These are phyloP conservation scores for Wallacemonas sp. DNA, from an alignment of 208 protist genomes.

Conservation along the genomic window DNA sequence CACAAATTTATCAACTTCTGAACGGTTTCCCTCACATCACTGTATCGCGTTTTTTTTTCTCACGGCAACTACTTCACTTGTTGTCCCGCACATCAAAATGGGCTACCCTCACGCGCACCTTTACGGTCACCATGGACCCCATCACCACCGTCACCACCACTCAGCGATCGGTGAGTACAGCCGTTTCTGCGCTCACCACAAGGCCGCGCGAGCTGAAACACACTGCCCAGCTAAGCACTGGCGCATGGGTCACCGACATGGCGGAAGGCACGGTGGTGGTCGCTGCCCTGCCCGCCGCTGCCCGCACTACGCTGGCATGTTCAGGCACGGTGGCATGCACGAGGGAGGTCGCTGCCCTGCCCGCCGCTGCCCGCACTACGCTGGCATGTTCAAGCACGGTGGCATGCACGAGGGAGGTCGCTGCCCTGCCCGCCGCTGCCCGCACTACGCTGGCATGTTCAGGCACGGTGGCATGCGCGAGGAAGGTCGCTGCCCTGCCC, in stretches of 20 bases:
- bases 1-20: too few relatives aligned
- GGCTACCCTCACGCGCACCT: too few relatives aligned
- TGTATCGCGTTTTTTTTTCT: constrained; percentile 2
- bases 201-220: neutral
- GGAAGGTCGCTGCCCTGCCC: neutral
- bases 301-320: neutral
- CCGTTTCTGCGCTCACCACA: constrained; percentile 1
- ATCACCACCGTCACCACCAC: neutral
- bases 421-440: neutral
- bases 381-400: too few relatives aligned
- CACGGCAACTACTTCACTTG: too few relatives aligned
- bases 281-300: neutral
- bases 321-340: neutral
- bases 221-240: neutral
- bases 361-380: neutral
- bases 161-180: constrained; percentile 3
- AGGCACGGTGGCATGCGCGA: neutral
- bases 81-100: too few relatives aligned
- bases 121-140: neutral
- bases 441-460: too few relatives aligned
- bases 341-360: neutral
- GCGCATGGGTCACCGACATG: neutral
- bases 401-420: neutral
- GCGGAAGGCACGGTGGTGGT: neutral
- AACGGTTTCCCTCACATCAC: too few relatives aligned